phyloP scores from a whole-genome alignment of 2,329 filamentous ascomycete genomes.

The Pseudogymnoascus sp. region DNA sequence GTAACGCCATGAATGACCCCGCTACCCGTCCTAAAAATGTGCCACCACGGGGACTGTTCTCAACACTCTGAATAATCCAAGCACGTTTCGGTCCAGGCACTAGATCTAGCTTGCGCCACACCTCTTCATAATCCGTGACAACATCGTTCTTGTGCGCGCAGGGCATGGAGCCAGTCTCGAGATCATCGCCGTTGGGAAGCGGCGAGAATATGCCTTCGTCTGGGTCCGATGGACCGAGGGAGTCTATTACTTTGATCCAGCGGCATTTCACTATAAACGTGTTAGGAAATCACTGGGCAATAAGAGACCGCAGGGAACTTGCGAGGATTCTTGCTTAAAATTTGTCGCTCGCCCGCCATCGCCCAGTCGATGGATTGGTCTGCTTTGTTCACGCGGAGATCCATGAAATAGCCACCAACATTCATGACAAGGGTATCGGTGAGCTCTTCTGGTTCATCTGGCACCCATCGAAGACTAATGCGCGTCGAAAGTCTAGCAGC shows the following conservation, averaged over 20 bases:
- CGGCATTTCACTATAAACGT: conserved; percentile 26
- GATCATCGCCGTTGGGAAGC: conserved; percentile 34
- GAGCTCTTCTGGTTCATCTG: conserved; percentile 33
- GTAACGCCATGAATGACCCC: conserved; percentile 16
- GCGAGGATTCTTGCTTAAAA: conserved; percentile 32
- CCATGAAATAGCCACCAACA: conserved; percentile 36
- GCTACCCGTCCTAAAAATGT: conserved; percentile 16
- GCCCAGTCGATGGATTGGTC: conserved; percentile 36
- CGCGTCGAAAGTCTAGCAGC: conserved; percentile 31
- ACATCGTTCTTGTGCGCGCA: conserved; percentile 29
- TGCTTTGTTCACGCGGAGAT: conserved; percentile 34
- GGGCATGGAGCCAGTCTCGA: conserved; percentile 35
- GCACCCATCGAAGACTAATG: conserved; percentile 37
- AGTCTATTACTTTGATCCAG: conserved; percentile 35
- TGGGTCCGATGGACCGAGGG: conserved; percentile 27
- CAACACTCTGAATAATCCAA: conserved; percentile 17
- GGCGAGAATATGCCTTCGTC: conserved; percentile 33
- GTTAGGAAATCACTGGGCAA: not conserved
- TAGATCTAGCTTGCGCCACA: conserved; percentile 14
- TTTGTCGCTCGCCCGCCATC: conserved; percentile 34
- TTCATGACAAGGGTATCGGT: conserved; percentile 38
- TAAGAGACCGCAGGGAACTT: conserved; percentile 15
- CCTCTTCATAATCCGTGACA: conserved; percentile 21
- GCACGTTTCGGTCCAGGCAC: conserved; percentile 10
- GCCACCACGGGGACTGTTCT: not conserved